Conservation (phyloP, 1,284 basidiomycete genomes). For the Mycosarcoma maydis region DNA sequence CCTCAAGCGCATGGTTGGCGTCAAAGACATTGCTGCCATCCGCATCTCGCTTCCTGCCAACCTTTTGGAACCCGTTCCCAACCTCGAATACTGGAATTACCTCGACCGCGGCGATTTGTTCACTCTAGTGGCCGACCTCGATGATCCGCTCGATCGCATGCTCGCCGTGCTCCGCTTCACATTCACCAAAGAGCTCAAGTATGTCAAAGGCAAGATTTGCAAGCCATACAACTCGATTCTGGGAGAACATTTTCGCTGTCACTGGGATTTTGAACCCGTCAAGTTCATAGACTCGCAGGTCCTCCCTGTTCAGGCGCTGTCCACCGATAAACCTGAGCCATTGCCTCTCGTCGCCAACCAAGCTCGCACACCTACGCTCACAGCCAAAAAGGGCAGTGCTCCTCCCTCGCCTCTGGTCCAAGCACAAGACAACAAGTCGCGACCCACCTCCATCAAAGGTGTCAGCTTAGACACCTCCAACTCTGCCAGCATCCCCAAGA, state of each 20-base stretch:
- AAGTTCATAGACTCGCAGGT: constrained; percentile 42
- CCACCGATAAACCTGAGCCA: constrained; percentile 31
- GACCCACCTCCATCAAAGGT: constrained; percentile 37
- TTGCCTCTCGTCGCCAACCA: constrained; percentile 24
- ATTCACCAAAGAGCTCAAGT: constrained; percentile 92
- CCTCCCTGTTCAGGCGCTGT: constrained; percentile 41
- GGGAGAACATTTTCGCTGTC: constrained; percentile 64
- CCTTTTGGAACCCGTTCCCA: constrained; percentile 63
- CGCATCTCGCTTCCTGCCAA: constrained; percentile 64
- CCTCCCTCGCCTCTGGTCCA: constrained; percentile 36
- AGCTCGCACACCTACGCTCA: constrained; percentile 24
- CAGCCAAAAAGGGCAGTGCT: constrained; percentile 35
- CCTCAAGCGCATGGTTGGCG: constrained; percentile 63
- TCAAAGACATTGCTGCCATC: constrained; percentile 64
- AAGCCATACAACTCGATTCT: constrained; percentile 79
- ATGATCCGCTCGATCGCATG: constrained; percentile 91
- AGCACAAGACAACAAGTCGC: constrained; percentile 32
- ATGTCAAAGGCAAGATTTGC: constrained; percentile 83
- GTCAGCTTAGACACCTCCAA: constrained; percentile 23
- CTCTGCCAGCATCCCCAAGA: constrained; percentile 24
- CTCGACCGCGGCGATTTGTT: constrained; percentile 92
- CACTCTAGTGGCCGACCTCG: constrained; percentile 82
- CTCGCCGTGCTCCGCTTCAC: constrained; percentile 86
- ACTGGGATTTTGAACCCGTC: constrained; percentile 60
- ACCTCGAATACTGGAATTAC: constrained; percentile 74